phyloP scores from a whole-genome alignment of 192 early-diverging fungal genomes.

The Entomortierella beljakovae region DNA sequence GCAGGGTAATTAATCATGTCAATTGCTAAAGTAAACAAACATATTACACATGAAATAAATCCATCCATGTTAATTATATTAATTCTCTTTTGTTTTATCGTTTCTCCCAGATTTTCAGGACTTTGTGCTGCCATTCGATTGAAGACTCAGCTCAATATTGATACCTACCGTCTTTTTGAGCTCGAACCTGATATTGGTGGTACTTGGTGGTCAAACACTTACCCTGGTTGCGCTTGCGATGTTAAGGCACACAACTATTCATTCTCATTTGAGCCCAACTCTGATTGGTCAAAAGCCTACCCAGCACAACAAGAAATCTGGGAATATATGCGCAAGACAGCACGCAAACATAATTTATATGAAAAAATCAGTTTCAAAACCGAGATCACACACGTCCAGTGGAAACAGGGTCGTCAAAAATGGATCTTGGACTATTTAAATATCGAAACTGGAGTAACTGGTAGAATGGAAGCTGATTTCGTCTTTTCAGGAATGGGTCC shows the following conservation, averaged over 20 bases:
- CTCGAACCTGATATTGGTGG: slow-evolving; percentile 60
- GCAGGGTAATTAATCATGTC: slow-evolving; percentile 38
- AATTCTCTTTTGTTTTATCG: not conserved
- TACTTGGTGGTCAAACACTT: slow-evolving; percentile 62
- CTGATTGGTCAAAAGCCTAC: slow-evolving; percentile 52
- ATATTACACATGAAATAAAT: not conserved
- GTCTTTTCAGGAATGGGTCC: slow-evolving; percentile 61
- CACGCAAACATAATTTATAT: slow-evolving; percentile 51
- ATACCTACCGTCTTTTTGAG: slow-evolving; percentile 58
- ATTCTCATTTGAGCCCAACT: slow-evolving; percentile 55
- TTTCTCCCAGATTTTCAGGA: slow-evolving; percentile 56
- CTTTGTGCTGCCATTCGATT: slow-evolving; percentile 64
- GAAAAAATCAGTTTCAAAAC: slow-evolving; percentile 54
- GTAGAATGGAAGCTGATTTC: slow-evolving; percentile 19
- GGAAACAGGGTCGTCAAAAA: slow-evolving; percentile 47
- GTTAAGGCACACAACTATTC: slow-evolving; percentile 55
- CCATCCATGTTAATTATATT: not conserved
- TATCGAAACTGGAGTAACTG: slow-evolving; percentile 13
- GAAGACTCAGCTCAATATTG: slow-evolving; percentile 56
- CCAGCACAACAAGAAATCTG: slow-evolving; percentile 55
- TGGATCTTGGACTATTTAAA: slow-evolving; percentile 38
- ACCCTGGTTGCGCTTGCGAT: slow-evolving; percentile 60
- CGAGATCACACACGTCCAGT: slow-evolving; percentile 41
- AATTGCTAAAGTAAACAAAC: not conserved
- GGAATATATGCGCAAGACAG: slow-evolving; percentile 49